Conservation (phyloP, 495 filamentous ascomycete genomes). For the Cairneyella variabilis region DNA sequence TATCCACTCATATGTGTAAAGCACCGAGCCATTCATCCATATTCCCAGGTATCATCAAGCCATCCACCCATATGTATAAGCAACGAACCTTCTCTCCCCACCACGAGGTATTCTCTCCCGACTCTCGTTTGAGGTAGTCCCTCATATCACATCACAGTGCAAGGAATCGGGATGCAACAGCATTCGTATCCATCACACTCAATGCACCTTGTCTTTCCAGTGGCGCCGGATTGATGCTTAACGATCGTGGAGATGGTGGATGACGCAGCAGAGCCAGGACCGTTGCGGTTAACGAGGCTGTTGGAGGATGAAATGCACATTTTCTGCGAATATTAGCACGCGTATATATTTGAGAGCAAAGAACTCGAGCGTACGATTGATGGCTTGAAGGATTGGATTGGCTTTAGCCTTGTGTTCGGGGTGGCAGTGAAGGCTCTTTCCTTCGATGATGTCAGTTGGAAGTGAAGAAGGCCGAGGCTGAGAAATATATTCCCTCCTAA, state of each 20-base stretch:
- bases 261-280: slow-evolving; percentile 35
- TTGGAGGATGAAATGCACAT: slow-evolving; percentile 17
- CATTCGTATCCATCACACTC: slow-evolving; percentile 44
- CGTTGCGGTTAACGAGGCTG: slow-evolving; percentile 29
- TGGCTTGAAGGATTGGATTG: too few species aligned
- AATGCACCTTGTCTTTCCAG: slow-evolving; percentile 40
- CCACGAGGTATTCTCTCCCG: not conserved
- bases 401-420: too few species aligned
- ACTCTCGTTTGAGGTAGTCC: not conserved
- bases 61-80: not conserved
- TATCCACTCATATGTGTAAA: too few species aligned
- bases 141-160: slow-evolving; percentile 40
- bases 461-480: too few species aligned
- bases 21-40: too few species aligned
- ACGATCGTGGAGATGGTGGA: slow-evolving; percentile 39
- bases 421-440: too few species aligned
- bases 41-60: too few species aligned
- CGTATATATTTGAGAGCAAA: too few species aligned
- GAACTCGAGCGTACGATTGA: too few species aligned
- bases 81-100: not conserved
- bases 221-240: slow-evolving; percentile 31
- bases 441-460: too few species aligned
- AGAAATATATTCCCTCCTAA: too few species aligned
- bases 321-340: too few species aligned
- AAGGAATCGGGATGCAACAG: slow-evolving; percentile 43